phyloP scores from a whole-genome alignment of 495 filamentous ascomycete genomes.

The Annulohypoxylon moriforme region DNA sequence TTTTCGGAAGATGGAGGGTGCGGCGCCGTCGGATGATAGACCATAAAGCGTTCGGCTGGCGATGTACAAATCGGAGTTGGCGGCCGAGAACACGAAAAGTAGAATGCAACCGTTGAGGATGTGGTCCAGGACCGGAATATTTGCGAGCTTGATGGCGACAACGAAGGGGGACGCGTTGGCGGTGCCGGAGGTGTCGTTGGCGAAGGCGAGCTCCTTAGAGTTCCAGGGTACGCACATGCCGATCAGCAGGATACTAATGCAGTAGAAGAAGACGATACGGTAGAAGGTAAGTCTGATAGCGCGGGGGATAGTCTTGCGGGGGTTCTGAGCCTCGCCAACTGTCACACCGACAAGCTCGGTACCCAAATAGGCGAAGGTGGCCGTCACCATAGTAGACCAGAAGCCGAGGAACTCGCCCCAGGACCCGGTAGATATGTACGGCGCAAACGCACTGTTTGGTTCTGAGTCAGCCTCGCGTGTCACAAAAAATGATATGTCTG shows the following conservation, averaged over 20 bases:
- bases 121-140: slow-evolving; percentile 72
- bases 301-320: slow-evolving; percentile 76
- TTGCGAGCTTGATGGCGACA: slow-evolving; percentile 69
- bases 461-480: slow-evolving; percentile 45
- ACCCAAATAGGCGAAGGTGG: slow-evolving; percentile 85
- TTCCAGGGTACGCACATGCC: slow-evolving; percentile 74
- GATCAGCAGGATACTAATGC: slow-evolving; percentile 75
- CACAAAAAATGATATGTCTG: not conserved
- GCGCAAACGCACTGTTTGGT: slow-evolving; percentile 69
- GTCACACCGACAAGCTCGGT: slow-evolving; percentile 87
- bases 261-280: slow-evolving; percentile 81
- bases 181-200: slow-evolving; percentile 59
- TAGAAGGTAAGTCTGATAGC: slow-evolving; percentile 79
- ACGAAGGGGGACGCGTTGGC: slow-evolving; percentile 75
- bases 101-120: slow-evolving; percentile 85
- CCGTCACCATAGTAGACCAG: slow-evolving; percentile 81
- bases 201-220: slow-evolving; percentile 66
- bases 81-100: slow-evolving; percentile 81
- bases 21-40: slow-evolving; percentile 79
- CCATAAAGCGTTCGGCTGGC: slow-evolving; percentile 84
- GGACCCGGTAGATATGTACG: slow-evolving; percentile 62
- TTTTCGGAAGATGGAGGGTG: slow-evolving; percentile 74
- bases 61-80: slow-evolving; percentile 85
- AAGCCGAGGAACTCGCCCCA: slow-evolving; percentile 75
- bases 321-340: slow-evolving; percentile 83